Conservation (phyloP, 2,329 filamentous ascomycete species). For the Sporothrix schenckii region DNA sequence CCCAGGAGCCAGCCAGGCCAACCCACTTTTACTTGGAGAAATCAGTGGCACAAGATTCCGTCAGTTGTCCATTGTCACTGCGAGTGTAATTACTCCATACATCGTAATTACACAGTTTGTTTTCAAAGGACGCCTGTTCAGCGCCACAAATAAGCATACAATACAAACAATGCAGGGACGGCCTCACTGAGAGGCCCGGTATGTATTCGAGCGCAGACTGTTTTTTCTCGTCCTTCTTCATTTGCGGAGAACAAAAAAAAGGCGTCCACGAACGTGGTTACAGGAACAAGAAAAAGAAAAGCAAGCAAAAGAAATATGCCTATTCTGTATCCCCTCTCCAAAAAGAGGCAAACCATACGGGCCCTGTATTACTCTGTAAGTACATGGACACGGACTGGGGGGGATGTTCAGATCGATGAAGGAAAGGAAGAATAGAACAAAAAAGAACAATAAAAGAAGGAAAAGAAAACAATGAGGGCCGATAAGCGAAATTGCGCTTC, state of each 20-base stretch:
- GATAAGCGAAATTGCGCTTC: background rate
- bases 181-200: background rate
- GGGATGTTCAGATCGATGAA: background rate
- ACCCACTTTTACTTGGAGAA: no score
- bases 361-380: no score
- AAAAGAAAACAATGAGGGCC: slow-evolving; percentile 1
- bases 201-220: no score
- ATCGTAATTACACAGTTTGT: no score
- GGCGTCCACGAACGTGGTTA: background rate
- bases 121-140: no score
- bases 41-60: background rate
- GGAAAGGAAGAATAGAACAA: background rate
- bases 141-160: no score
- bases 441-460: background rate
- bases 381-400: no score
- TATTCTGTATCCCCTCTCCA: background rate
- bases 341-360: background rate
- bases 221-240: background rate
- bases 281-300: background rate
- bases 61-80: background rate
- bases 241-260: background rate
- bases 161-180: background rate
- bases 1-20: background rate
- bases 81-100: background rate
- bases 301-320: background rate